phyloP scores from a whole-genome alignment of 176 grass and related monocot genomes.

The Zoysia japonica region DNA sequence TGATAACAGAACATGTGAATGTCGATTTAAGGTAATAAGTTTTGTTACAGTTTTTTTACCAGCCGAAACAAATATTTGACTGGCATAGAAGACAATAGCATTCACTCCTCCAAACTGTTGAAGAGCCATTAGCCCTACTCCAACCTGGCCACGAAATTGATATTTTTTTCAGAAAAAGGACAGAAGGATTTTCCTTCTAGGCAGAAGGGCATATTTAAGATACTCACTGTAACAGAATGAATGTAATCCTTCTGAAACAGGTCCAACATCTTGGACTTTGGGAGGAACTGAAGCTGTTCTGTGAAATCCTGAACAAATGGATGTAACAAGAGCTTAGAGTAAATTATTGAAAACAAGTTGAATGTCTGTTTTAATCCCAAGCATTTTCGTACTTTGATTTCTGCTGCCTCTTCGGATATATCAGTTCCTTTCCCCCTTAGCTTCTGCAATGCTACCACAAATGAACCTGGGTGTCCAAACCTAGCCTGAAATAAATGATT shows the following conservation, averaged over 20 bases:
- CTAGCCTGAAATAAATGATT: constrained; percentile 50
- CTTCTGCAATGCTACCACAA: constrained; percentile 52
- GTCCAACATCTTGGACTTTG: constrained; percentile 60
- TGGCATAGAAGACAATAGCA: constrained; percentile 85
- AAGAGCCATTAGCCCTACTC: constrained; percentile 81
- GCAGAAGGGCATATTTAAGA: constrained; percentile 2
- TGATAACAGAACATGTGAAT: not conserved
- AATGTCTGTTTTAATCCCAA: constrained; percentile 8
- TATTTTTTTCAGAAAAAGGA: not conserved
- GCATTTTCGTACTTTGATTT: constrained; percentile 61
- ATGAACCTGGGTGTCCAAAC: constrained; percentile 36
- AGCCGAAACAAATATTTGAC: constrained; percentile 91
- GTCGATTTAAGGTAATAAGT: not conserved
- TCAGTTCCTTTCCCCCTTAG: constrained; percentile 59
- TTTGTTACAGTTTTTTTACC: constrained; percentile 45
- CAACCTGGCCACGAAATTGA: constrained; percentile 46
- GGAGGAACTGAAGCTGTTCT: constrained; percentile 51
- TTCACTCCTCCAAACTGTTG: constrained; percentile 94
- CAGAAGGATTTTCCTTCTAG: not conserved
- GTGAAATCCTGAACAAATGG: constrained; percentile 63
- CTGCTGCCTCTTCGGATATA: constrained; percentile 62
- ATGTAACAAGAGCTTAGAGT: constrained; percentile 15
- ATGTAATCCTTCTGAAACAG: constrained; percentile 79
- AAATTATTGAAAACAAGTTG: not conserved
- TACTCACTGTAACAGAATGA: constrained; percentile 59